Evolutionary conservation across 768 basidiomycete genomes (phyloP).

Genomic region (Boletus insuetus): DNA sequence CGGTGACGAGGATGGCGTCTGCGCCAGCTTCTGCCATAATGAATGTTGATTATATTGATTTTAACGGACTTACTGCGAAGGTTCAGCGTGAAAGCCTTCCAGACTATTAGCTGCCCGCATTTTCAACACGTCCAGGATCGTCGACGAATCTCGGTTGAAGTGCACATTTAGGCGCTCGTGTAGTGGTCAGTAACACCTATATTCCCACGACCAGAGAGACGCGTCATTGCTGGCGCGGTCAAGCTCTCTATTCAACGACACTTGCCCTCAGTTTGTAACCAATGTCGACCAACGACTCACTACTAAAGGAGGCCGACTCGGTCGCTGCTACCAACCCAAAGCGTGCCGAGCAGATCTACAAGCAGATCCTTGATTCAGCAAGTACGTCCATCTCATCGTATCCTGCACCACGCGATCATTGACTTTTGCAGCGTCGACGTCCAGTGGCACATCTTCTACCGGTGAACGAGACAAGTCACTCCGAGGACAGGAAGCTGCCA

Average conservation of each 20-base stretch:
- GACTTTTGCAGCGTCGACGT: conserved; percentile 24
- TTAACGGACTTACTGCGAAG: too few relatives aligned
- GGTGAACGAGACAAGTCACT: conserved; percentile 55
- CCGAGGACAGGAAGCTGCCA: conserved; percentile 79
- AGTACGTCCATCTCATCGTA: conserved; percentile 22
- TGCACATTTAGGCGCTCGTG: too few relatives aligned
- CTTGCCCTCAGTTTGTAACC: not conserved
- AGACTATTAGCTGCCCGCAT: too few relatives aligned
- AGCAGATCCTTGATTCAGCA: conserved; percentile 53
- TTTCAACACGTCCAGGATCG: too few relatives aligned
- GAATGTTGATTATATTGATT: too few relatives aligned
- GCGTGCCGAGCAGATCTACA: conserved; percentile 73
- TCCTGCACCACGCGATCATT: not conserved
- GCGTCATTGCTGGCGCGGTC: conserved; percentile 20
- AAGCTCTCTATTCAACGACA: not conserved
- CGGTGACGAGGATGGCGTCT: too few relatives aligned
- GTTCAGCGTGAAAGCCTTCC: too few relatives aligned
- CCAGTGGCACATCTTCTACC: conserved; percentile 34
- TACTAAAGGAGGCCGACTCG: conserved; percentile 49
- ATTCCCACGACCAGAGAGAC: conserved; percentile 25
- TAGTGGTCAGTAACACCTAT: not conserved
- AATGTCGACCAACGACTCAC: conserved; percentile 26
- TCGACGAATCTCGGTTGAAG: too few relatives aligned
- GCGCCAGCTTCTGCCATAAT: too few relatives aligned
- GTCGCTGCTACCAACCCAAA: conserved; percentile 45